Evolutionary conservation across 2,329 filamentous ascomycete species (phyloP).

Genomic region (Lasiodiplodia hormozganensis): DNA sequence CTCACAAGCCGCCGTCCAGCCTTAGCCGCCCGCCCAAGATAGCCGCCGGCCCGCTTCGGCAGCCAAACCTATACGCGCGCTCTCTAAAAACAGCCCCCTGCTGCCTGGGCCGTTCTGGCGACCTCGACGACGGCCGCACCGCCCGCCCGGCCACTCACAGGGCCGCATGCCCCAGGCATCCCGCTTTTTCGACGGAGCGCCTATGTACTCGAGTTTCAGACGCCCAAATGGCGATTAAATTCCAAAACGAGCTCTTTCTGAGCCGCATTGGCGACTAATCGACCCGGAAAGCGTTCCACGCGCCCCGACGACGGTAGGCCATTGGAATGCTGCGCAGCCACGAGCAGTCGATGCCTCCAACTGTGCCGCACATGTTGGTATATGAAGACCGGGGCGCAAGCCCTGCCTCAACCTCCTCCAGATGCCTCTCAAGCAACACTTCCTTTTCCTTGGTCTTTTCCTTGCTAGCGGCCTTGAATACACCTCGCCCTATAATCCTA

Average conservation of each 20-base stretch:
- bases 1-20: slow-evolving; percentile 17
- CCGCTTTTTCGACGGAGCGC: slow-evolving; percentile 42
- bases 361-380: slow-evolving; percentile 28
- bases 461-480: slow-evolving; percentile 7
- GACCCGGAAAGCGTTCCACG: slow-evolving; percentile 49
- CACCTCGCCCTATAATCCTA: slow-evolving; percentile 23
- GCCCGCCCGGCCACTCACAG: slow-evolving; percentile 40
- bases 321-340: slow-evolving; percentile 32
- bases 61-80: slow-evolving; percentile 18
- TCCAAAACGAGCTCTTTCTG: slow-evolving; percentile 37
- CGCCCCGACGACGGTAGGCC: slow-evolving; percentile 44
- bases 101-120: slow-evolving; percentile 19
- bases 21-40: slow-evolving; percentile 21
- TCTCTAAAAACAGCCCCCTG: slow-evolving; percentile 28
- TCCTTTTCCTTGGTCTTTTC: slow-evolving; percentile 23
- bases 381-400: slow-evolving; percentile 24
- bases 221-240: slow-evolving; percentile 28
- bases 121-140: slow-evolving; percentile 24
- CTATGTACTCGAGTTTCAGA: slow-evolving; percentile 42
- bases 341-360: slow-evolving; percentile 12
- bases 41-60: slow-evolving; percentile 25
- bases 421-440: slow-evolving; percentile 16
- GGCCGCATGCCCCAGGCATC: slow-evolving; percentile 38
- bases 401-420: slow-evolving; percentile 2
- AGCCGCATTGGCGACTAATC: slow-evolving; percentile 48